Percentiles rank a stretch among this genome's conserved stretches.
Evolutionary conservation across 352 stramenopile genomes (phyloP).

Genomic region (Phytophthora multivora): DNA sequence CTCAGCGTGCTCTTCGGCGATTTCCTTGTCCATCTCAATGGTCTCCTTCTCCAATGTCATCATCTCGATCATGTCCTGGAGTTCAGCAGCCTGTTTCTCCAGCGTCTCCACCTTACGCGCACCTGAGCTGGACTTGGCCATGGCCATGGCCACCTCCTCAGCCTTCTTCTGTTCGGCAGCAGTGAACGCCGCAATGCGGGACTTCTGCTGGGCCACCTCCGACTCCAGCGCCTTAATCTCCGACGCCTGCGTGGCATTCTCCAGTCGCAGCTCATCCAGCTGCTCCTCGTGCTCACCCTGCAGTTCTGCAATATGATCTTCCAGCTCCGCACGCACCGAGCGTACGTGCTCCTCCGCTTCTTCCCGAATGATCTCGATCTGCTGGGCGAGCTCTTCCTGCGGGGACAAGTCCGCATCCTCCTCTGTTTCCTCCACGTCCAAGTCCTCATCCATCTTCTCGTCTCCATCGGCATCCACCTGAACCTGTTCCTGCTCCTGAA

Average conservation of each 20-base stretch:
- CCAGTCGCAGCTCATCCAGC: constrained; percentile 54
- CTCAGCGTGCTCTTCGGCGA: constrained; percentile 82
- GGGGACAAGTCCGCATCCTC: constrained; percentile 23
- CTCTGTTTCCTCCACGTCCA: constrained; percentile 37
- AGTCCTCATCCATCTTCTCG: constrained; percentile 33
- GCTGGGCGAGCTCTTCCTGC: constrained; percentile 49
- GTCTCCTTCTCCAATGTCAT: constrained; percentile 89
- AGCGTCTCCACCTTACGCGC: constrained; percentile 74
- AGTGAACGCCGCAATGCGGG: constrained; percentile 68
- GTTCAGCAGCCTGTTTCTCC: constrained; percentile 67
- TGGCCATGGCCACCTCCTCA: constrained; percentile 72
- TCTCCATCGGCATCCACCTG: constrained; percentile 29
- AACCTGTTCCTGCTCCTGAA: background rate
- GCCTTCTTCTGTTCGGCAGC: constrained; percentile 75
- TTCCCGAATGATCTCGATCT: constrained; percentile 56
- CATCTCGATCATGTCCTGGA: constrained; percentile 86
- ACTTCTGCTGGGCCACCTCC: constrained; percentile 73
- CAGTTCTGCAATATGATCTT: constrained; percentile 66
- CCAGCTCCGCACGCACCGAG: constrained; percentile 58
- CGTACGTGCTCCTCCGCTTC: constrained; percentile 70
- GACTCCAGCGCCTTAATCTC: constrained; percentile 69
- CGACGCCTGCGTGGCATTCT: constrained; percentile 62
- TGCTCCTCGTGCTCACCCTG: constrained; percentile 61
- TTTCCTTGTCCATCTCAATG: constrained; percentile 89
- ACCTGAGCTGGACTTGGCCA: constrained; percentile 71